phyloP scores from a whole-genome alignment of 495 filamentous ascomycete species.

The Lasiosphaeris hirsuta region DNA sequence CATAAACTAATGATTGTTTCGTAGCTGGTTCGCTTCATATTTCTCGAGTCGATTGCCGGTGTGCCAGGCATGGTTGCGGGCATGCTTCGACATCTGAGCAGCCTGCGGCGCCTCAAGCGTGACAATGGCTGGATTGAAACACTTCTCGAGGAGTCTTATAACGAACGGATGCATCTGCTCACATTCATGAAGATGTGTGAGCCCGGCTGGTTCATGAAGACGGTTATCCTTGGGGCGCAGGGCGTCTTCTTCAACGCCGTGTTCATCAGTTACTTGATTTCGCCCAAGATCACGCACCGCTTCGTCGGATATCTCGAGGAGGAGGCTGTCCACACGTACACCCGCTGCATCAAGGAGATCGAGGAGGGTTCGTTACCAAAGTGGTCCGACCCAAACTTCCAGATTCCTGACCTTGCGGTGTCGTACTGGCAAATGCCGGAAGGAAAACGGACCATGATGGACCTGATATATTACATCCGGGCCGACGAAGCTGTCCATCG shows the following conservation, averaged over 20 bases:
- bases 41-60: conserved; percentile 90
- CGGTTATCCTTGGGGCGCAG: conserved; percentile 78
- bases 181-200: conserved; percentile 92
- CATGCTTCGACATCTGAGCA: conserved; percentile 84
- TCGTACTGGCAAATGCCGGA: conserved; percentile 93
- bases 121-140: conserved; percentile 99
- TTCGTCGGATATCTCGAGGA: conserved; percentile 98
- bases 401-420: conserved; percentile 83
- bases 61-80: conserved; percentile 97
- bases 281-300: conserved; percentile 85
- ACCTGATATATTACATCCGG: conserved; percentile 82
- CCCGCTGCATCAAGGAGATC: conserved; percentile 77
- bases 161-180: conserved; percentile 94
- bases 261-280: conserved; percentile 85
- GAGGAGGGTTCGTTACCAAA: conserved; percentile 77
- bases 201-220: conserved; percentile 84
- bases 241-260: conserved; percentile 93
- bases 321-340: conserved; percentile 95
- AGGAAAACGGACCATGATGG: conserved; percentile 73
- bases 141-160: conserved; percentile 88
- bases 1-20: neutral
- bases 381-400: conserved; percentile 65
- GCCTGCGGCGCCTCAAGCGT: conserved; percentile 75
- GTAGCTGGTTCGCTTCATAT: conserved; percentile 75
- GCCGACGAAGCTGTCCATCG: conserved; percentile 91